A percentile compares a stretch with the other conserved stretches of the same genome.
These are phyloP conservation scores for Sarocladiaceae sp. DNA, from an alignment of 2,329 filamentous ascomycete genomes.

Conservation along the genomic window DNA sequence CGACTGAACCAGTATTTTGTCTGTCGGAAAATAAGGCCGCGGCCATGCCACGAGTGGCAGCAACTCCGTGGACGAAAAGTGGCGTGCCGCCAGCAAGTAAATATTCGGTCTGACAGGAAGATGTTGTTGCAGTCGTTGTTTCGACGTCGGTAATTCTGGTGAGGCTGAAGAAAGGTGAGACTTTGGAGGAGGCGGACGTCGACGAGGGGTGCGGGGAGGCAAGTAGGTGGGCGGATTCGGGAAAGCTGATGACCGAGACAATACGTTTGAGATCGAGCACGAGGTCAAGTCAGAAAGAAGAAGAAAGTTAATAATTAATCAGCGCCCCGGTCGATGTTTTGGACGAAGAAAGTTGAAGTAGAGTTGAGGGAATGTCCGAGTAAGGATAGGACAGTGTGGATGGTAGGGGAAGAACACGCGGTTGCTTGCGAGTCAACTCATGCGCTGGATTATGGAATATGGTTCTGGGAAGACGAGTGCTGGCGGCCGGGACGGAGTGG, in stretches of 20 bases:
- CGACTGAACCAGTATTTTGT: slow-evolving; percentile 28
- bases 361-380: too few relatives aligned
- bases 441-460: slow-evolving; percentile 6
- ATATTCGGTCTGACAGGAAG: not conserved
- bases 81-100: not conserved
- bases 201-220: slow-evolving; percentile 3
- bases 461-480: not conserved
- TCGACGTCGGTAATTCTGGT: too few relatives aligned
- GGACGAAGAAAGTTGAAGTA: not conserved
- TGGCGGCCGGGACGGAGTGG: not conserved
- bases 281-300: not conserved
- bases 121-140: too few relatives aligned
- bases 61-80: not conserved
- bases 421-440: slow-evolving; percentile 5
- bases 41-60: slow-evolving; percentile 32
- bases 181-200: slow-evolving; percentile 6
- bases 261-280: not conserved
- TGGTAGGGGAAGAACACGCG: not conserved
- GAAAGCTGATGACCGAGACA: slow-evolving; percentile 5
- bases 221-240: not conserved
- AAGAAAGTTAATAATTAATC: not conserved
- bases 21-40: slow-evolving; percentile 44
- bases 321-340: not conserved
- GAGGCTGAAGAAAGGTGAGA: slow-evolving; percentile 6
- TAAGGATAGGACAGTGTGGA: not conserved